Base-by-base conservation (phyloP, 192 early-diverging fungal species). In the Geranomyces michiganensis region DNA sequence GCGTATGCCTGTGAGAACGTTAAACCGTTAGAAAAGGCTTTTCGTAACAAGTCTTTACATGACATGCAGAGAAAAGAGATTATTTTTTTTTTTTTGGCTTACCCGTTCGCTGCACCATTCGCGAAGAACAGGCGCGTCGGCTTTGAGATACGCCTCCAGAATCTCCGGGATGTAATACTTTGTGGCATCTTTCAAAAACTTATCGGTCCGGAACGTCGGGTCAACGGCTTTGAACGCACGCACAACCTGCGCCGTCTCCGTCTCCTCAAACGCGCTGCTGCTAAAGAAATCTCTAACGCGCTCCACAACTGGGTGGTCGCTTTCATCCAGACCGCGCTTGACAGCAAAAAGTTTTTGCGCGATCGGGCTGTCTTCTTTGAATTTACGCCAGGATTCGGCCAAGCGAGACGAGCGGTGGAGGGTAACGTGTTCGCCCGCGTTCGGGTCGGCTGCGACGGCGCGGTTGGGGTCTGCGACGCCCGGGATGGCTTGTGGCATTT, bases 81-180 rank as follows among this genome's bases (percentile, higher is more conserved):
- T 47, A 14, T 47, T n/a, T n/a, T n/a, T n/a, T n/a, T n/a, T n/a
- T n/a, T n/a, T n/a, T n/a, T n/a, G n/a, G n/a, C n/a, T 75, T 79
- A 92, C 92, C 67, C 89, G 91, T 81, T 99, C 97, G 13, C 92
- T 93, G 84, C 95, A 96, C 96, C 97, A 99, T 56, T 89, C 78
- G 74, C 88, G 87, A 48, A 99, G 84, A 5, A 90, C 90, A 66
- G 85, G 90, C 1, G 84, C 81, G 70, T 98, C 95, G 33, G 90
- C 88, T 68, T 90, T 91, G 62, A 99, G 76, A 51, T 96, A 94
- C 0, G 94, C 96, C 66, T 99, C 97, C 75, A 98, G 87, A 60
- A 99, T 81, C 73, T 99, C 97, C 10, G 97, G 96, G 74, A 99
- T 83, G 62, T 95, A 93, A 65, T 90, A 97, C 74, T 90, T 88